A percentile compares a stretch with the other conserved stretches of the same genome.
Conservation (phyloP, 1,284 basidiomycete genomes). For the Lignosus rhinocerotis region DNA sequence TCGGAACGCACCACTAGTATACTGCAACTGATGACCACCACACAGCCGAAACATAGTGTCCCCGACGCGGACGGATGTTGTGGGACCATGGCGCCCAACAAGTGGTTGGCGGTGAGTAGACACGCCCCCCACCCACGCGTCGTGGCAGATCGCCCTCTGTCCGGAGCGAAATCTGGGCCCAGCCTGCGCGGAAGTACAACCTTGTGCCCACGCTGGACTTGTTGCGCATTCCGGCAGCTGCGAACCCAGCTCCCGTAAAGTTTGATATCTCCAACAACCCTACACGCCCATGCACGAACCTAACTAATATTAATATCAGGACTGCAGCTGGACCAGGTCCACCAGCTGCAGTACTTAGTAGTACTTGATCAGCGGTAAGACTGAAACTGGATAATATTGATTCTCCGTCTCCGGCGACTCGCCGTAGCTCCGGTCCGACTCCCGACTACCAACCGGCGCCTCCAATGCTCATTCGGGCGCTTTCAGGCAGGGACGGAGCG, state of each 20-base stretch:
- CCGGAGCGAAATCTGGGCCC: constrained; percentile 26
- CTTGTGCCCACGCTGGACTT: not conserved
- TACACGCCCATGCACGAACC: not conserved
- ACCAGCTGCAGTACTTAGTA: too few species aligned
- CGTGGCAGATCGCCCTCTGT: constrained; percentile 22
- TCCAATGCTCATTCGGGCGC: too few species aligned
- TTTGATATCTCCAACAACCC: constrained; percentile 17
- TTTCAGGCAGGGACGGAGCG: too few species aligned
- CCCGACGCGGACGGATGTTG: constrained; percentile 4
- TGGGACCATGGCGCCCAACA: constrained; percentile 4
- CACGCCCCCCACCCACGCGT: constrained; percentile 22
- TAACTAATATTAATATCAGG: too few species aligned
- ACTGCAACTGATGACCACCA: not conserved
- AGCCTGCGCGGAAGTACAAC: constrained; percentile 15
- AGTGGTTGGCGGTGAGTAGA: constrained; percentile 25
- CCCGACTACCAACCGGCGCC: not conserved
- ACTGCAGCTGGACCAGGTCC: not conserved
- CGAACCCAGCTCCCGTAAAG: constrained; percentile 17
- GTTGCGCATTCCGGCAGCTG: constrained; percentile 15
- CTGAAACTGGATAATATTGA: too few species aligned
- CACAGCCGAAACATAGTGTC: not conserved
- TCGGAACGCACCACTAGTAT: too few species aligned
- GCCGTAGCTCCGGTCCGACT: constrained; percentile 8
- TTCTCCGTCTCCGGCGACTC: not conserved
- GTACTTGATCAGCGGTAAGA: too few species aligned